phyloP scores from a whole-genome alignment of 2,329 filamentous ascomycete species.

The Sporothrix brasiliensis region DNA sequence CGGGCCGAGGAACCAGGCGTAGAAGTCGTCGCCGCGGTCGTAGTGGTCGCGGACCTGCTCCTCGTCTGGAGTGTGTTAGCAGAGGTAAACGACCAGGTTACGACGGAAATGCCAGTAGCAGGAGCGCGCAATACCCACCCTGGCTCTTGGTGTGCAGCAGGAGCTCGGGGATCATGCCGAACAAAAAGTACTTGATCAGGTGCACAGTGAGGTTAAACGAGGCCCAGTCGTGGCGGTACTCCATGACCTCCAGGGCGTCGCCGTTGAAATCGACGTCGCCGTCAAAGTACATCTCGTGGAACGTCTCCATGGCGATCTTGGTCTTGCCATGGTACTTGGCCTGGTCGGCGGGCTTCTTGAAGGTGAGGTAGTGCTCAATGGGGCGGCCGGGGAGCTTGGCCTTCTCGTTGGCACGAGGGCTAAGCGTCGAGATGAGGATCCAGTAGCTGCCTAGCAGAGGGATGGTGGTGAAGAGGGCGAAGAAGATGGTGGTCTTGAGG shows the following conservation, averaged over 20 bases:
- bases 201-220: constrained; percentile 57
- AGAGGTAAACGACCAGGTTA: not conserved
- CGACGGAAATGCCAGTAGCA: not conserved
- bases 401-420: constrained; percentile 91
- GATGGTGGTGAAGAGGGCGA: constrained; percentile 74
- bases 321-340: constrained; percentile 73
- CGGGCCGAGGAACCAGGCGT: constrained; percentile 96
- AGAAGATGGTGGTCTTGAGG: constrained; percentile 83
- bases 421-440: constrained; percentile 76
- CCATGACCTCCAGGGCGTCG: constrained; percentile 83
- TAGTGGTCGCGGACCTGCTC: constrained; percentile 98
- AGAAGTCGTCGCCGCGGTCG: constrained; percentile 97
- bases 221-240: constrained; percentile 96
- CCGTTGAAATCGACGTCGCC: constrained; percentile 95
- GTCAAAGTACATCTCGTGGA: constrained; percentile 97
- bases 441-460: constrained; percentile 84
- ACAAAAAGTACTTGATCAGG: constrained; percentile 37
- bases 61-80: constrained; percentile 64
- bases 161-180: constrained; percentile 37
- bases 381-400: constrained; percentile 81
- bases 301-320: constrained; percentile 89
- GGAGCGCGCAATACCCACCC: constrained; percentile 28
- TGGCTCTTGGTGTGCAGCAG: constrained; percentile 37
- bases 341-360: constrained; percentile 66
- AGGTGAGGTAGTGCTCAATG: constrained; percentile 86